Percentiles rank a stretch among this genome's conserved stretches.
Evolutionary conservation across 441 rosid species (phyloP).

Genomic region (Geranium incanum): DNA sequence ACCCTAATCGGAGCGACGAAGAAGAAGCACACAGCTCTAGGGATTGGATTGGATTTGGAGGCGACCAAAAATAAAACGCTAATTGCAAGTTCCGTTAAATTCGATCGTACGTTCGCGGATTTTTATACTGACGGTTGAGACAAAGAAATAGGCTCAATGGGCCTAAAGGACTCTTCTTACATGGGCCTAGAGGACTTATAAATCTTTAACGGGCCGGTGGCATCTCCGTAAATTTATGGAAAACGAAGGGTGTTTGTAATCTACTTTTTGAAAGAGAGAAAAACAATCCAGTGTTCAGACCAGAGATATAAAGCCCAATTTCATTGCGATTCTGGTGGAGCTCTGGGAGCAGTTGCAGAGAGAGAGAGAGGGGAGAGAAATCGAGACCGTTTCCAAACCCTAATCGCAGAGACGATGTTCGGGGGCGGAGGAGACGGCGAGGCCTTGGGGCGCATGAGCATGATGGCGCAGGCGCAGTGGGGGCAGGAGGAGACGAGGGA

Average conservation of each 20-base stretch:
- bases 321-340: not conserved
- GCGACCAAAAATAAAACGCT: not conserved
- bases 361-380: not conserved
- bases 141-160: not conserved
- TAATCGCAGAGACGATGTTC: conserved; percentile 2
- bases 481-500: conserved; percentile 45
- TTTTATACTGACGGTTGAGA: too few relatives aligned
- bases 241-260: not conserved
- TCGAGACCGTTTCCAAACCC: not conserved
- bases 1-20: not conserved
- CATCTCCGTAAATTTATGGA: not conserved
- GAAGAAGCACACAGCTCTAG: not conserved
- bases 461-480: conserved; percentile 36
- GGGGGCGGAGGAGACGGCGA: conserved; percentile 5
- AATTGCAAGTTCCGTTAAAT: not conserved
- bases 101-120: not conserved
- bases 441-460: not conserved
- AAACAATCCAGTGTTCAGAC: not conserved
- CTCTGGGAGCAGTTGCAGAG: not conserved
- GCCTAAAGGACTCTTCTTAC: not conserved
- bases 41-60: not conserved
- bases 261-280: not conserved
- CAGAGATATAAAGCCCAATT: not conserved
- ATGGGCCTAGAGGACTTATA: not conserved
- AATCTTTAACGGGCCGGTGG: too few relatives aligned